Evolutionary conservation across 306 rosid species (phyloP), one percentile per base, ranked within the genome.

Genomic region (Acacia melanoxylon): DNA sequence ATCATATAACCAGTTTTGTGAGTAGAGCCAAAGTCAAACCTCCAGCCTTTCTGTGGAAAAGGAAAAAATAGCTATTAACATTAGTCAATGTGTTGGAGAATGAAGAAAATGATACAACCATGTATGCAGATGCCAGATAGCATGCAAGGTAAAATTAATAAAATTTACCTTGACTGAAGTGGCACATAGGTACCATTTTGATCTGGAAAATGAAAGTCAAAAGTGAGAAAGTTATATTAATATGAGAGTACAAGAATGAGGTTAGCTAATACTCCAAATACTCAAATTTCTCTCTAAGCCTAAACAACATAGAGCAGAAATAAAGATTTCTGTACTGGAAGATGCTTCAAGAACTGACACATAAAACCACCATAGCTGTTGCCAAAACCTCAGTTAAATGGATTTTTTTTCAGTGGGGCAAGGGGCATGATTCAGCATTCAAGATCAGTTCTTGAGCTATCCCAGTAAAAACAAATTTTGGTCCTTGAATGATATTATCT

Each of bases 41-140:
- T 74, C 85, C 89, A 42, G 87, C 79, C 85, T 91, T 87, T 91
- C 82, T 69, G 41, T 54, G 22, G 35, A 87, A 92, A 81, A 80
- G 63, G 35, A 77, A 74, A 35, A 20, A 15, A 8, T n/a, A 40
- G 44, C 35, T 41, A 74, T 24, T 56, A 71, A 54, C 56, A 20
- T 62, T 4, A 68, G 70, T 71, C 17, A 69, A n/a, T 68, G 3
- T 51, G 24, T 29, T 41, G 73, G 33, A 74, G 14, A 45, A 42
- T 45, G 48, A 81, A 70, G 51, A 19, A 61, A 11, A 44, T 14
- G 35, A 56, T 25, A 65, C 40, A 52, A 41, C 40, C 3, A 68
- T 35, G 52, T 33, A 17, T 33, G 33, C 61, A 72, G 33, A 27
- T 45, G 45, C 20, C 67, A 72, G 42, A 22, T 45, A 52, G 40